These are phyloP conservation scores for Acanthamoeba royreba DNA, from an alignment of 208 protist species.

Conservation along the genomic window DNA sequence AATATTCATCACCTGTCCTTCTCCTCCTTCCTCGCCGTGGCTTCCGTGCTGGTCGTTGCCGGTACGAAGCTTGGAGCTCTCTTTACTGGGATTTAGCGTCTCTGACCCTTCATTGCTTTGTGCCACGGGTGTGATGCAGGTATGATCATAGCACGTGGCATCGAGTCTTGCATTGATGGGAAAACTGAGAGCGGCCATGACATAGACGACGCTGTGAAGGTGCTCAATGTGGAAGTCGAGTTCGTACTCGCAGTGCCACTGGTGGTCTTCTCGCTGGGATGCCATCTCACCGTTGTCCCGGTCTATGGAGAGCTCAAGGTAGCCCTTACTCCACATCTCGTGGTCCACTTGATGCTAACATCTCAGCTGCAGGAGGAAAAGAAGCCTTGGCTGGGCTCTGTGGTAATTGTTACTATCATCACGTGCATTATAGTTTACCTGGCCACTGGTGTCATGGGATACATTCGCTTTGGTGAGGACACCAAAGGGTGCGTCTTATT, in stretches of 20 bases:
- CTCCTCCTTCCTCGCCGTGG: slow-evolving; percentile 13
- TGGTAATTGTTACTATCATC: background rate
- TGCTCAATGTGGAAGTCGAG: background rate
- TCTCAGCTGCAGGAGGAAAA: background rate
- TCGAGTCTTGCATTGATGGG: background rate
- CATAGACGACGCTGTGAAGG: background rate
- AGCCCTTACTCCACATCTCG: background rate
- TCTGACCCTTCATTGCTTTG: background rate
- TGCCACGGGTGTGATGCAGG: too few relatives aligned
- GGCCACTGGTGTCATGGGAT: background rate
- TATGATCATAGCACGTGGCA: background rate
- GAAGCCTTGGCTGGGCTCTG: background rate
- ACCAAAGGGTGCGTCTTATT: background rate
- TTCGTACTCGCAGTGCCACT: background rate
- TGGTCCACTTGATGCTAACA: background rate
- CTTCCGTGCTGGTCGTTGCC: slow-evolving; percentile 10
- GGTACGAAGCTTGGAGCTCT: background rate
- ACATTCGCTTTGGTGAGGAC: background rate
- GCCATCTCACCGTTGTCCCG: slow-evolving; percentile 22
- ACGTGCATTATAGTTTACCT: background rate
- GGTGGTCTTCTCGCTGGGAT: slow-evolving; percentile 29
- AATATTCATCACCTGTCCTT: slow-evolving; percentile 27
- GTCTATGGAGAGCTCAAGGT: background rate
- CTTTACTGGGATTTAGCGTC: background rate
- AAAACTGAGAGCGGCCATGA: background rate